A percentile compares a stretch with the other conserved stretches of the same genome.
Conservation (phyloP, 805 yeast species). For the Yamadazyma paraphyllophila region DNA sequence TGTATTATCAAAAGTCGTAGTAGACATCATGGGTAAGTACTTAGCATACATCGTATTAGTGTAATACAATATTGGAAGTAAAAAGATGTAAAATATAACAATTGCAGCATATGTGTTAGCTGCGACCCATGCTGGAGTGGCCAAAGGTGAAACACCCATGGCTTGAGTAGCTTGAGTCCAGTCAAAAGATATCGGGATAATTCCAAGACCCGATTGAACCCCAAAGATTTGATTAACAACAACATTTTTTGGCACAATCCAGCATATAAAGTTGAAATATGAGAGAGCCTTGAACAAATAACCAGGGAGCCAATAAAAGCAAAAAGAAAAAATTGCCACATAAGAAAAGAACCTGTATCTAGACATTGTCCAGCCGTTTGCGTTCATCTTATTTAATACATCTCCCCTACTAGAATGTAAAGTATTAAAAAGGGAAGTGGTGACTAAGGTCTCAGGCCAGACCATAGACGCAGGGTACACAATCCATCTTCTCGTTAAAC, state of each 20-base stretch:
- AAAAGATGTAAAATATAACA: conserved; percentile 48
- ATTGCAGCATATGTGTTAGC: conserved; percentile 39
- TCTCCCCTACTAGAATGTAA: conserved; percentile 1
- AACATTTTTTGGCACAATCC: conserved; percentile 57
- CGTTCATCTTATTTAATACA: not conserved
- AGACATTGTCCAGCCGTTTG: conserved; percentile 4
- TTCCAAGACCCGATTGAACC: conserved; percentile 54
- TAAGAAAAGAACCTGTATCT: conserved; percentile 5
- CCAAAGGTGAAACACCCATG: conserved; percentile 39
- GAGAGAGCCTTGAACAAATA: conserved; percentile 56
- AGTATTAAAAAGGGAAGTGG: conserved; percentile 17
- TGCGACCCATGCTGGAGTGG: conserved; percentile 56
- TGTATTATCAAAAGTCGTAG: conserved; percentile 48
- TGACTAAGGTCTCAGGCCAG: conserved; percentile 67
- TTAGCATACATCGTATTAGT: conserved; percentile 58
- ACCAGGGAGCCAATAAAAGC: conserved; percentile 60
- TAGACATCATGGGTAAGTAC: conserved; percentile 51
- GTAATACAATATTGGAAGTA: conserved; percentile 55
- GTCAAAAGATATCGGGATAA: conserved; percentile 57
- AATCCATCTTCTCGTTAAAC: conserved; percentile 53
- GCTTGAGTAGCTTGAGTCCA: conserved; percentile 7
- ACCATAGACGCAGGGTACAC: conserved; percentile 62
- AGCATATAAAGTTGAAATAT: conserved; percentile 58
- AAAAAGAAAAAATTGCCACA: conserved; percentile 26
- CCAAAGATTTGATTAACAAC: conserved; percentile 65